phyloP scores from a whole-genome alignment of 2,329 filamentous ascomycete species.

The Chrysoporthe deuterocubensis region DNA sequence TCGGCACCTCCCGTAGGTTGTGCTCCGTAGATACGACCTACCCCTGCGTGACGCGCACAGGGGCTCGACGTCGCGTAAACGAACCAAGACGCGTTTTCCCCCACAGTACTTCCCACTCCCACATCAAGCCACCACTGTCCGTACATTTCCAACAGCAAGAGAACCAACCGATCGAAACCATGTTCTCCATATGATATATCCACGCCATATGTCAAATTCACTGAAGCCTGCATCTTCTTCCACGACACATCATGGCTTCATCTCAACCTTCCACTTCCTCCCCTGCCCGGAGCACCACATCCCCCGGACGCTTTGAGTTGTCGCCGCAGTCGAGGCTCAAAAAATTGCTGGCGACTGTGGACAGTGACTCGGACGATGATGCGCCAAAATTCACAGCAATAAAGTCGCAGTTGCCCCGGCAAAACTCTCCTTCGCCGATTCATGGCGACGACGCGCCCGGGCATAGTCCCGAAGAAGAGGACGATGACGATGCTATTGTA shows the following conservation, averaged over 20 bases:
- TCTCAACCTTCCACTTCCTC: constrained; percentile 52
- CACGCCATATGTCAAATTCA: neutral
- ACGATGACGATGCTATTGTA: constrained; percentile 53
- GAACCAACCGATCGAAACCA: constrained; percentile 4
- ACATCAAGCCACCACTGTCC: neutral
- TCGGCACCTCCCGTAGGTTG: neutral
- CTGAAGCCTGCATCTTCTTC: constrained; percentile 2
- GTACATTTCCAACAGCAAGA: neutral
- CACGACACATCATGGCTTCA: constrained; percentile 50
- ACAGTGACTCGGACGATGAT: constrained; percentile 55
- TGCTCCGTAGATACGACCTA: neutral
- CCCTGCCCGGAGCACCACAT: constrained; percentile 44
- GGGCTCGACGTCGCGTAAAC: constrained; percentile 16
- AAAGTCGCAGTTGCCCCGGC: constrained; percentile 22
- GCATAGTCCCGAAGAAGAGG: constrained; percentile 38
- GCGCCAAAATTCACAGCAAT: constrained; percentile 22
- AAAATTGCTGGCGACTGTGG: constrained; percentile 55
- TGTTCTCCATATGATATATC: constrained; percentile 15
- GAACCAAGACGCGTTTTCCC: constrained; percentile 10
- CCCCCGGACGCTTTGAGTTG: constrained; percentile 49
- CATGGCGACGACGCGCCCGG: constrained; percentile 18
- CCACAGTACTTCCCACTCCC: constrained; percentile 5
- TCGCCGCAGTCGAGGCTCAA: constrained; percentile 60
- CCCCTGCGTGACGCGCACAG: constrained; percentile 6
- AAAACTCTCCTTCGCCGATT: constrained; percentile 11